Base-by-base conservation (phyloP, 2,329 filamentous ascomycete genomes). In the Dichotomopilus funicola region DNA sequence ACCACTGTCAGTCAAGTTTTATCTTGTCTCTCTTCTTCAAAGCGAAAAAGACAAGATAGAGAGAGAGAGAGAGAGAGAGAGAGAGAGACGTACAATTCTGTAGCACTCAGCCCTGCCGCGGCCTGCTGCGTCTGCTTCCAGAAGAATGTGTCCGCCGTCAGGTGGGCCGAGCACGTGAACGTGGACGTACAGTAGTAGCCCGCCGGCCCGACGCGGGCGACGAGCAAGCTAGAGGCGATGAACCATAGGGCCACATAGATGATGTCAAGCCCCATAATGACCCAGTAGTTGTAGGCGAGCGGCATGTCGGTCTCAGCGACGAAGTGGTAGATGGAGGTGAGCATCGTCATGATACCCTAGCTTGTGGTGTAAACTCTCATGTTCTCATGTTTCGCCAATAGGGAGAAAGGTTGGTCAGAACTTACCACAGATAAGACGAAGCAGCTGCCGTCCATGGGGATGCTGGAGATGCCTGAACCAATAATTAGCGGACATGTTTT, bases 241-340 rank as follows among this genome's bases (percentile, higher is more conserved):
- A 79, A 67, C 80, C 79, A 83, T 65, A 82, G 77, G 54, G 83
- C 57, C 52, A 78, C 64, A 35, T 78, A 72, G 55, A 77, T 72
- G 19, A 77, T 72, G 59, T 83, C 79, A 40, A 82, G 68, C 27
- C 69, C 70, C 3, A 82, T 66, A 6, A 78, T 70, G 33, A 76
- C 75, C 74, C 77, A 81, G 67, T 78, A 78, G 66, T 82, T 82
- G 67, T 77, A 80, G 19, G 71, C 62, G 2, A 65, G 65, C n/a
- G 72, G 70, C 0, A 68, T 63, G 27, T 68, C 70, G 40, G 68
- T 71, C 43, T 72, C 68, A n/a, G 75, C 72, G 12, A 75, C 66
- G 9, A 80, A 64, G 50, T 73, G 68, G 68, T 81, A 83, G 57
- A 75, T 67, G 48, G 70, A 71, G 38, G 71, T 66, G 55, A 77